Evolutionary conservation across 345 rosid genomes (phyloP), one percentile per base, ranked within the genome.

Genomic region (Linum tenue): DNA sequence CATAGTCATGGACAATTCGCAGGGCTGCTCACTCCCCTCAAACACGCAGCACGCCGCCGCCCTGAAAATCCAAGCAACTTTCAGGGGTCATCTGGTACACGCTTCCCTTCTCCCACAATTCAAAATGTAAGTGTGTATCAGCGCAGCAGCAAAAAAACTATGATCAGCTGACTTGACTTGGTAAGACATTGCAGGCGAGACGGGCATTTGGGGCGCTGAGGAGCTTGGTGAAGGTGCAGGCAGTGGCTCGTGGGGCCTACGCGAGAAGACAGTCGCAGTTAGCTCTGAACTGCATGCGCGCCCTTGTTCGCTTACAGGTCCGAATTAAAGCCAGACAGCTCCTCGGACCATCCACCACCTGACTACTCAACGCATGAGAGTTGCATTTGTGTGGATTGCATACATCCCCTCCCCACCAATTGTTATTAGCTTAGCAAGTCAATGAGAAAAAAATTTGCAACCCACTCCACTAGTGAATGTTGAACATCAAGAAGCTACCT

Each of bases 51-150:
- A 83, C 39, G 35, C 58, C 7, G 89, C 98, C 5, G 98, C 95
- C 63, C 67, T 74, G 55, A 87, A 75, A 75, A 84, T 92, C 80
- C 98, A 89, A 80, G 73, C 98, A 3, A 57, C 56, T 67, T 92
- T 89, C 86, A 78, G 98, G 77, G 95, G 86, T 39, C 96, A 87
- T 75, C 89, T 92, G 66, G 98, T 87, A 78, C n/a, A n/a, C 64
- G 71, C 38, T 57, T 60, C 17, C 10, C 42, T 63, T 1, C 22
- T 58, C 3, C 56, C 9, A 59, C 41, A 51, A 7, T 37, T 66
- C 59, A 53, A 51, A 8, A 59, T 39, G 37, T 15, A 35, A 48
- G 53, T 42, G 5, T 10, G 10, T 43, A 43, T 48, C 41, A 15
- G 14, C 1, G 43, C 11, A 15, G 16, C 11, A 40, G 22, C 1